Base-by-base conservation (phyloP, 2,329 filamentous ascomycete genomes). In the Parascedosporium putredinis region DNA sequence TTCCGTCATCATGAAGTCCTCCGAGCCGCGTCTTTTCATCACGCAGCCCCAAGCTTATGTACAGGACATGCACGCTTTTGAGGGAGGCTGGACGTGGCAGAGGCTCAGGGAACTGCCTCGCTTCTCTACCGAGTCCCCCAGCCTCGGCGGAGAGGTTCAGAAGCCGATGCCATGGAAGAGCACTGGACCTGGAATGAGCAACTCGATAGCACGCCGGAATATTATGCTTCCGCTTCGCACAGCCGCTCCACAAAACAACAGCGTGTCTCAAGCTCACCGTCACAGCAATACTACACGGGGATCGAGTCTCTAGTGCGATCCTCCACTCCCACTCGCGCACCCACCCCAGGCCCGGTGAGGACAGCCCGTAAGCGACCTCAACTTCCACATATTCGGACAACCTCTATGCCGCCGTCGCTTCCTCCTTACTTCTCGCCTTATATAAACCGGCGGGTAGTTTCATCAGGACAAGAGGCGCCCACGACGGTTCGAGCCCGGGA, bases 21-120 rank as follows among this genome's bases (percentile, higher is more conserved):
- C 77, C 8, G 73, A 76, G 54, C 80, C 81, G 53, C 75, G 86
- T 7, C 73, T 91, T 10, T 91, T 86, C 64, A 73, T 90, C 51
- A 91, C 86, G 1, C 83, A 87, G 52, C 78, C 82, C 3, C 81
- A 85, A 55, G 83, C 83, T 1, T 91, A 91, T 55, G 66, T 86
- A 2, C 86, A 91, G 59, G 76, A 81, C 53, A 62, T 67, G 12
- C 65, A 71, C 27, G 70, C 75, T 4, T 73, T 75, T 33, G 71
- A 75, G 40, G 60, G 68, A 8, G 72, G 73, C 4, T 89, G 83
- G 84, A 81, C 78, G 1, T 91, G 86, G 86, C 80, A 81, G 56
- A 75, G 74, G 43, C 63, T 90, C 8, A 76, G 80, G 29, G 74
- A 81, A 56, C 67, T 88, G 22, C 79, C 76, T 45, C 73, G 78